Base-by-base conservation (phyloP, 2,329 filamentous ascomycete genomes). In the Fusarium sp. region DNA sequence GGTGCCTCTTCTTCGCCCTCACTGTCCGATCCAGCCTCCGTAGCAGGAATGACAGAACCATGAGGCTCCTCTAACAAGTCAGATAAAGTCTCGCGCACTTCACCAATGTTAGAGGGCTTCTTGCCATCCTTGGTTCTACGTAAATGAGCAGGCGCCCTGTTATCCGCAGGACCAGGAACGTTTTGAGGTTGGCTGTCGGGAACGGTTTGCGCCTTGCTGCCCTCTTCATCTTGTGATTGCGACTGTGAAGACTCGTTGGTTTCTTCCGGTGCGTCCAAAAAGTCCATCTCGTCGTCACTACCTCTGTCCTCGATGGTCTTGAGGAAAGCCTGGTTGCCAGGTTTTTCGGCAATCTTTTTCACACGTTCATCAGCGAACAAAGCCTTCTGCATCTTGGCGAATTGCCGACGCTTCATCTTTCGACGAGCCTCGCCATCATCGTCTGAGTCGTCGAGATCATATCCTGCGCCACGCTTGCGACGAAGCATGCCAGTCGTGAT, bases 361-460 rank as follows among this genome's bases (percentile, higher is more conserved):
- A 99, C 89, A 37, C 93, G 93, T 78, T 97, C 94, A 74, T 98
- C 94, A 26, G 92, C 86, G 46, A 97, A 87, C 10, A 99, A 85
- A 8, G 94, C 92, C 77, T 93, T 94, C 58, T 94, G 91, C 91
- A 97, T 97, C 80, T 93, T 92, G 36, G 92, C 92, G 79, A 97
- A 97, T 75, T 97, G 93, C 38, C 90, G 87, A 53, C 93, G 91
- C 83, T 97, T 97, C 83, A 91, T 89, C 51, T 93, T 89, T 45
- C 92, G 89, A 44, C 89, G 88, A 31, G 91, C 88, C 74, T 95
- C 92, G 18, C 91, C 88, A 67, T 92, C 93, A 72, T 97, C 95
- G 70, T 97, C 95, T 4, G 93, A 95, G 77, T 98, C 96, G 7
- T 93, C 94, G 23, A 97, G 86, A 72, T 95, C 92, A 67, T 94